phyloP scores from a whole-genome alignment of 257 asterid species.

The Salvia miltiorrhiza region DNA sequence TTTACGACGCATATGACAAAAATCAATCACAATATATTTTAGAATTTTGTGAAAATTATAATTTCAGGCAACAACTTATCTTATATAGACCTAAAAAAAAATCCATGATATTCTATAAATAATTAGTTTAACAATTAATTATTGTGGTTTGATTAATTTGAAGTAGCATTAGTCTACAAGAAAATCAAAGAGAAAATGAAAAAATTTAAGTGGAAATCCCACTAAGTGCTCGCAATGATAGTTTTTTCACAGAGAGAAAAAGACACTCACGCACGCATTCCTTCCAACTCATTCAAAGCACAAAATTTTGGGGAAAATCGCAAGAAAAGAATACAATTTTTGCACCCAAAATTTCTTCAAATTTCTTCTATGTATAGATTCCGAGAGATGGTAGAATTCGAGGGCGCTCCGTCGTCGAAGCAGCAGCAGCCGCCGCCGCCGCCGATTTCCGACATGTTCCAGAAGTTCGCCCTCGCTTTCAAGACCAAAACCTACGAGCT shows the following conservation, averaged over 20 bases:
- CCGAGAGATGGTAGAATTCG: constrained; percentile 59
- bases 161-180: too few relatives aligned
- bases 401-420: constrained; percentile 43
- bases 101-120: too few relatives aligned
- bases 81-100: too few relatives aligned
- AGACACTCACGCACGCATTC: constrained; percentile 42
- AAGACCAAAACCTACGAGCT: constrained; percentile 90
- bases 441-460: constrained; percentile 86
- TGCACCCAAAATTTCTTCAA: not conserved
- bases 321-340: not conserved
- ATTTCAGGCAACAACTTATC: too few relatives aligned
- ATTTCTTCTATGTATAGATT: constrained; percentile 19
- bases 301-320: constrained; percentile 14
- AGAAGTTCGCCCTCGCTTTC: constrained; percentile 82
- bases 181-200: not conserved
- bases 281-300: constrained; percentile 73
- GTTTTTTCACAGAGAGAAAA: not conserved
- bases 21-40: too few relatives aligned
- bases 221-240: constrained; percentile 16
- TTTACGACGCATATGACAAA: too few relatives aligned
- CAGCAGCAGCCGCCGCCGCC: constrained; percentile 71
- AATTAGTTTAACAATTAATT: too few relatives aligned
- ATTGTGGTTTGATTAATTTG: too few relatives aligned
- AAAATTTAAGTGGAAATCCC: constrained; percentile 25
- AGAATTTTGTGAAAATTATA: too few relatives aligned